A percentile compares a stretch with the other conserved stretches of the same genome.
Conservation (phyloP, 108 stramenopile species). For the Nitzschia sp. region DNA sequence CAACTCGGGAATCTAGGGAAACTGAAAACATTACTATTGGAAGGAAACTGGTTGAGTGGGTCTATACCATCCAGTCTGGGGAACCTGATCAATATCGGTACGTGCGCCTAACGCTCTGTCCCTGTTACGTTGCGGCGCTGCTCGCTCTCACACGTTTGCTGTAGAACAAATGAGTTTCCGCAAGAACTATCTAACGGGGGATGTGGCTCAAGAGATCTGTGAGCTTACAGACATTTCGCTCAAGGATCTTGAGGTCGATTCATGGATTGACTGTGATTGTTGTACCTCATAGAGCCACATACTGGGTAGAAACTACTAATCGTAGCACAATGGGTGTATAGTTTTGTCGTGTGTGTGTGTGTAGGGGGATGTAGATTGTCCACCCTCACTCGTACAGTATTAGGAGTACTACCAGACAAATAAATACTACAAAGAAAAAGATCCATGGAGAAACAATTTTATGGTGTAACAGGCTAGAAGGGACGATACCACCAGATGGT, state of each 20-base stretch:
- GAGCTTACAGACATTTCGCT: conserved; percentile 20
- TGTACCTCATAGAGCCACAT: conserved; percentile 26
- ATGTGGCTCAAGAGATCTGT: conserved; percentile 26
- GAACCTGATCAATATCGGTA: conserved; percentile 31
- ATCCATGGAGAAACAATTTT: no score
- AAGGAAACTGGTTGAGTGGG: conserved; percentile 33
- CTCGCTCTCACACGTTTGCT: background rate
- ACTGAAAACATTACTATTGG: conserved; percentile 26
- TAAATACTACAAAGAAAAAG: no score
- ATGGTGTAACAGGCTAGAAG: no score
- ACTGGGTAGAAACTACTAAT: no score
- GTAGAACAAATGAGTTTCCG: conserved; percentile 29
- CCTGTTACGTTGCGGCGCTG: background rate
- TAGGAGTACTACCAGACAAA: no score
- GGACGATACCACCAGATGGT: no score
- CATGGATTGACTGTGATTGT: conserved; percentile 29
- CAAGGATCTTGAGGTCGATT: conserved; percentile 26
- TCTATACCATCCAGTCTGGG: conserved; percentile 43
- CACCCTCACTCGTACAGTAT: no score
- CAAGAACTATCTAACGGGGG: conserved; percentile 30
- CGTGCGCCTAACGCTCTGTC: background rate
- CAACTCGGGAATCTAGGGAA: conserved; percentile 36
- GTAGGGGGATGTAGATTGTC: no score
- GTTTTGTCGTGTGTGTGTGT: no score
- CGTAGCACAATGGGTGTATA: no score